Base-by-base conservation (phyloP, 2,329 filamentous ascomycete genomes). In the Talaromyces sp. region DNA sequence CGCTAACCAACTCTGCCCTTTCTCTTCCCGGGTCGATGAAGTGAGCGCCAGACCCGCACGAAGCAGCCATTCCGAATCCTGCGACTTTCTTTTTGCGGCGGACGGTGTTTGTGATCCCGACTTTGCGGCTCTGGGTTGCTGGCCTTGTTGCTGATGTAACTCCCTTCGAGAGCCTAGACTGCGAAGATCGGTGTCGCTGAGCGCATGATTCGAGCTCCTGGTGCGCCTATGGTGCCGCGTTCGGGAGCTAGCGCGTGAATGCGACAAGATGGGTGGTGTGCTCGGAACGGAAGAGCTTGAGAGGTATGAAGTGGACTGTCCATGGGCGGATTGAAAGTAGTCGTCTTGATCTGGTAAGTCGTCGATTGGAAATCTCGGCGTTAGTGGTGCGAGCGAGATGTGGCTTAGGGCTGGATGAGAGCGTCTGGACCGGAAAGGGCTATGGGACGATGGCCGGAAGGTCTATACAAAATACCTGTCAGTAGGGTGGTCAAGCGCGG, bases 1-100 rank as follows among this genome's bases (percentile, higher is more conserved):
- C 2, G 80, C 78, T 2, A 88, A 78, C 86, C 86, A 88, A 64
- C 82, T 83, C 71, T 88, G 86, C n/a, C 86, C 86, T 69, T 88
- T 88, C 65, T 82, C 82, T 69, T 88, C 86, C 43, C 85, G 79
- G 5, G 85, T 82, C 22, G 85, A 81, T 4, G 84, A 82, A 1
- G 85, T 83, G 5, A 88, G 82, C 0, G 83, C 82, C 7, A 86
- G 79, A 2, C 85, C 85, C 0, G 86, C 83, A 61, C 86, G 84
- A 53, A 86, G 81, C 63, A 88, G 78, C 86, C 86, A 89, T 72
- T 85, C 84, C 59, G 85, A 80, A 61, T 84, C 79, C 8, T 70
- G 64, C 6, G 56, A 70, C 61, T 38, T 65, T 22, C 63, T 61
- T 54, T 54, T 67, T n/a, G 56, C 63, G 10, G 69, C 58, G 15